Evolutionary conservation across 2,329 filamentous ascomycete species (phyloP).

Genomic region (Epichloe sibirici): DNA sequence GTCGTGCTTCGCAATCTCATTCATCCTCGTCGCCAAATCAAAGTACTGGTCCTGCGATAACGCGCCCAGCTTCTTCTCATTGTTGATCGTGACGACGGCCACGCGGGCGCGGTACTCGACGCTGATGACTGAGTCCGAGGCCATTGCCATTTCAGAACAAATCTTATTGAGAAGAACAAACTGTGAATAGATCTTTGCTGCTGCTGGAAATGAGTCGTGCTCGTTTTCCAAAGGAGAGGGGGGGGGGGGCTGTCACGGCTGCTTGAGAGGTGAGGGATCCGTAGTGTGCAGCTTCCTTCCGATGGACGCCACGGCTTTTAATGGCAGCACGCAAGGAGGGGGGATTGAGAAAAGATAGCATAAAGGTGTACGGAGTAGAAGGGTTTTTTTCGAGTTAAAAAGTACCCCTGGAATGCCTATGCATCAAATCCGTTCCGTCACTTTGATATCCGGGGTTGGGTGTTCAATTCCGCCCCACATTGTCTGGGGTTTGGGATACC

Average conservation of each 20-base stretch:
- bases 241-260: no score
- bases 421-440: not conserved
- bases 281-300: no score
- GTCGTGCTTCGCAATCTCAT: constrained; percentile 64
- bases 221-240: not conserved
- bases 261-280: no score
- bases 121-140: constrained; percentile 13
- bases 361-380: no score
- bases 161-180: no score
- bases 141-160: no score
- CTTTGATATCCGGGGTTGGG: not conserved
- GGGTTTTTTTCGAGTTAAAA: not conserved
- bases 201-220: not conserved
- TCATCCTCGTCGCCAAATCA: constrained; percentile 57
- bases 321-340: no score
- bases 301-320: no score
- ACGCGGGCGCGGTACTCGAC: constrained; percentile 30
- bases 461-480: no score
- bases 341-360: no score
- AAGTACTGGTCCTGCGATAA: constrained; percentile 64
- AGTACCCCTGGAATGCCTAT: not conserved
- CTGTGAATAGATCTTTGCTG: no score
- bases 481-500: no score
- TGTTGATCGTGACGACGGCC: constrained; percentile 75
- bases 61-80: constrained; percentile 78